phyloP scores from a whole-genome alignment of 768 basidiomycete species.

The Mycena indigotica region DNA sequence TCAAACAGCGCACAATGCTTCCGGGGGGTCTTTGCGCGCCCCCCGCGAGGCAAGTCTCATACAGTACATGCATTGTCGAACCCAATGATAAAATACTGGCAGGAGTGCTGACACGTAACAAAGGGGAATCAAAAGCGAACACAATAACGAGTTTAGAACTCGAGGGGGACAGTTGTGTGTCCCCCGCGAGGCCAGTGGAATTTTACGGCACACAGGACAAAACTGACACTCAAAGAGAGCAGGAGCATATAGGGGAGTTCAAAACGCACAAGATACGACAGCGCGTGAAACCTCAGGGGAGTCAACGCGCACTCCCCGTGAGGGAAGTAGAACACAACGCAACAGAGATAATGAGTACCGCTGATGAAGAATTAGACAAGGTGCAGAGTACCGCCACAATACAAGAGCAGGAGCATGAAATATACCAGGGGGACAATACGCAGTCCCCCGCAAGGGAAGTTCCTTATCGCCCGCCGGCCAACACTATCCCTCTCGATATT shows the following conservation, averaged over 20 bases:
- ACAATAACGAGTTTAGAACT: neutral
- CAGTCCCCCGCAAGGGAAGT: conserved; percentile 12
- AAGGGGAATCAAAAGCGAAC: neutral
- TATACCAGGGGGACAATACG: too few species aligned
- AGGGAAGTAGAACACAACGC: too few species aligned
- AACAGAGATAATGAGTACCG: neutral
- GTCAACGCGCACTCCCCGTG: too few species aligned
- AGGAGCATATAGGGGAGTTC: neutral
- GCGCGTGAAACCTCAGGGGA: neutral
- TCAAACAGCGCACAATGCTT: conserved; percentile 18
- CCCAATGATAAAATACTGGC: neutral
- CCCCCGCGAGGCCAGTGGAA: neutral
- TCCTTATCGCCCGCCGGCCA: neutral
- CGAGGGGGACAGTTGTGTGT: neutral
- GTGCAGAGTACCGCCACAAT: neutral
- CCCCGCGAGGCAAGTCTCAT: conserved; percentile 6
- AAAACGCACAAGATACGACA: neutral
- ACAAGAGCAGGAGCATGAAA: conserved; percentile 16
- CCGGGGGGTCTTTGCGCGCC: conserved; percentile 15
- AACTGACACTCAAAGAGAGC: too few species aligned
- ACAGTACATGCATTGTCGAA: neutral
- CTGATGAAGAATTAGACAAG: neutral
- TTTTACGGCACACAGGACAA: too few species aligned
- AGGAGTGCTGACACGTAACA: neutral
- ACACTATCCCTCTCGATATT: neutral